Conservation (phyloP, 768 basidiomycete species). For the Postia placenta region DNA sequence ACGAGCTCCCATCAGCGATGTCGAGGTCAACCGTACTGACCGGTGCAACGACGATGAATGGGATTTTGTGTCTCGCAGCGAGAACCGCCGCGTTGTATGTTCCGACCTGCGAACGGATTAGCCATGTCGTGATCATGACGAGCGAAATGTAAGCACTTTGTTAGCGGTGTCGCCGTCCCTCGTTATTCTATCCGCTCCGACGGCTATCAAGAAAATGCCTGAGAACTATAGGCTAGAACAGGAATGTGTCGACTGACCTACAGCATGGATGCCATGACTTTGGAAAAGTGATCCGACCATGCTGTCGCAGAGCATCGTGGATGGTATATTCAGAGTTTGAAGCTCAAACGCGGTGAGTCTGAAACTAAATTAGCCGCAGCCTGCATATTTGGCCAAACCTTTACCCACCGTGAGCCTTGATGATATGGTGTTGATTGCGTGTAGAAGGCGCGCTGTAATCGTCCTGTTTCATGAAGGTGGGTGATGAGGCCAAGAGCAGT, state of each 20-base stretch:
- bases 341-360: slow-evolving; percentile 90
- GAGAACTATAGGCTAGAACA: too few species aligned
- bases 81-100: slow-evolving; percentile 96
- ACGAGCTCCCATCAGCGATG: slow-evolving; percentile 62
- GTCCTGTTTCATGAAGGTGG: slow-evolving; percentile 71
- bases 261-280: slow-evolving; percentile 74
- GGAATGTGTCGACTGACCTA: slow-evolving; percentile 42
- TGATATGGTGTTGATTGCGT: slow-evolving; percentile 95
- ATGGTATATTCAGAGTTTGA: slow-evolving; percentile 75
- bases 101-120: slow-evolving; percentile 58
- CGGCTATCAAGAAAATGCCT: slow-evolving; percentile 37
- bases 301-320: slow-evolving; percentile 94
- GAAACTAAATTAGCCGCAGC: slow-evolving; percentile 1
- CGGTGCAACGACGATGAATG: slow-evolving; percentile 91
- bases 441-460: slow-evolving; percentile 79
- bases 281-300: slow-evolving; percentile 97
- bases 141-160: slow-evolving; percentile 46
- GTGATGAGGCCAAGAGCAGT: slow-evolving; percentile 94
- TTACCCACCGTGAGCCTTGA: slow-evolving; percentile 71
- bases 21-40: slow-evolving; percentile 88
- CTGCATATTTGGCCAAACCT: not conserved
- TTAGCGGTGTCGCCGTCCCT: slow-evolving; percentile 96
- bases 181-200: slow-evolving; percentile 86
- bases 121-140: not conserved
- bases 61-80: slow-evolving; percentile 79